A percentile compares a stretch with the other conserved stretches of the same genome.
Conservation (phyloP, 2,329 filamentous ascomycete species). For the Moelleriella libera region DNA sequence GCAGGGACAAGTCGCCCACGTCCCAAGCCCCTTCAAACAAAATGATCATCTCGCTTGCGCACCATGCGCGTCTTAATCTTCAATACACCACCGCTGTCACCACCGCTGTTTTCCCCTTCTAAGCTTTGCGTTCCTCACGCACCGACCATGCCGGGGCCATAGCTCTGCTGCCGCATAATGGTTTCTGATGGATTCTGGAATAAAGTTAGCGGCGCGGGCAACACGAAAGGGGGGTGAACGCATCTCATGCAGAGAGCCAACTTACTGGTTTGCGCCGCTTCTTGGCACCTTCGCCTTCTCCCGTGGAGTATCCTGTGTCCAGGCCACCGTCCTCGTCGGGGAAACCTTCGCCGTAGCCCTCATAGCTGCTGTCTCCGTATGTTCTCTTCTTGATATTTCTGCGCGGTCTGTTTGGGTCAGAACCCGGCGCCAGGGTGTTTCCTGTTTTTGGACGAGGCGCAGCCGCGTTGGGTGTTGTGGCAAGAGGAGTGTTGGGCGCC, state of each 20-base stretch:
- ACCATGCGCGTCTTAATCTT: no score
- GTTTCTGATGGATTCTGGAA: constrained; percentile 19
- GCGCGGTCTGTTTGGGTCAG: constrained; percentile 42
- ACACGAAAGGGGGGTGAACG: not conserved
- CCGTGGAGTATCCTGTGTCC: constrained; percentile 55
- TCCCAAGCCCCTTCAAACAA: no score
- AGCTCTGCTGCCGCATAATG: constrained; percentile 35
- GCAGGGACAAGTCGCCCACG: not conserved
- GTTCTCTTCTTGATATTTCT: constrained; percentile 58
- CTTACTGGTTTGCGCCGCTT: constrained; percentile 54
- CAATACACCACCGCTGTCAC: no score
- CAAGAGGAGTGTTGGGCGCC: constrained; percentile 37
- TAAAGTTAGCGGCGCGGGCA: not conserved
- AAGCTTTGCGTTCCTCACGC: constrained; percentile 34
- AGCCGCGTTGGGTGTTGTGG: constrained; percentile 15
- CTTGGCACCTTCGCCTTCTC: constrained; percentile 51
- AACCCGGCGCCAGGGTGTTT: constrained; percentile 21
- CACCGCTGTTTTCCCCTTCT: no score
- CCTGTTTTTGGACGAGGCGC: constrained; percentile 17
- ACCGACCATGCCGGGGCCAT: constrained; percentile 44
- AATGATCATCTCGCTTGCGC: no score
- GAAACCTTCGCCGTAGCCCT: constrained; percentile 61
- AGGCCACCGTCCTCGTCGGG: constrained; percentile 49
- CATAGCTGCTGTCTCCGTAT: constrained; percentile 61
- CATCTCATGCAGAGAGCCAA: constrained; percentile 1